Base-by-base conservation (phyloP, 1,284 basidiomycete species). In the Irpex sp. region DNA sequence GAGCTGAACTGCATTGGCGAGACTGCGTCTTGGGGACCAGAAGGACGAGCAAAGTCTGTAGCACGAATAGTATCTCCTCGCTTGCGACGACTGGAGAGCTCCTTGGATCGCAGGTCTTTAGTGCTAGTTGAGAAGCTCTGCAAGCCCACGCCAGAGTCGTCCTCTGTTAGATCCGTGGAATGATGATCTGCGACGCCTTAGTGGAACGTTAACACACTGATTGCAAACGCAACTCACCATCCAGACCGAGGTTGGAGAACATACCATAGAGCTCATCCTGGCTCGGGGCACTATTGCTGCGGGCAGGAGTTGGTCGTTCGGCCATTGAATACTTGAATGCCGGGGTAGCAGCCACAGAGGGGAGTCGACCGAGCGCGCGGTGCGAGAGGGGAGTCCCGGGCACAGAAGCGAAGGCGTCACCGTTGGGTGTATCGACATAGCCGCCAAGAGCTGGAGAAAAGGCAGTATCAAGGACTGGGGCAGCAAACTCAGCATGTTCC, bases 11-110 rank as follows among this genome's bases (percentile, higher is more conserved):
- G 43, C 11, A 43, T 36, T 8, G 50, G 35, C 54, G 58, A 57
- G 35, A 43, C 51, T 58, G 59, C 36, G 54, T 59, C 56, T 59
- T 58, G 39, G 65, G 63, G 36, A 60, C 65, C 55, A 15, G 70
- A 62, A 15, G 67, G 67, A 7, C 64, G 66, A 15, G 66, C 51
- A 57, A 75, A 80, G 67, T 83, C 81, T 1, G 80, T 80, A 9
- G 80, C 80, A 33, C 79, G 77, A 56, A 83, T 80, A 9, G 81
- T 83, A 58, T 79, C 79, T 19, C 79, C 78, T 36, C 81, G 77
- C 66, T 79, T 77, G 57, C 80, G 74, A 13, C 74, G 71, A 26
- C 65, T 64, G 53, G 69, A 15, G 11, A 35, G 4, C 8, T 56
- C 43, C 1, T 50, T 47, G 11, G 47, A n/a, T 49, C 51, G 7